Conservation (phyloP, 352 stramenopile species). For the Phytophthora pini region DNA sequence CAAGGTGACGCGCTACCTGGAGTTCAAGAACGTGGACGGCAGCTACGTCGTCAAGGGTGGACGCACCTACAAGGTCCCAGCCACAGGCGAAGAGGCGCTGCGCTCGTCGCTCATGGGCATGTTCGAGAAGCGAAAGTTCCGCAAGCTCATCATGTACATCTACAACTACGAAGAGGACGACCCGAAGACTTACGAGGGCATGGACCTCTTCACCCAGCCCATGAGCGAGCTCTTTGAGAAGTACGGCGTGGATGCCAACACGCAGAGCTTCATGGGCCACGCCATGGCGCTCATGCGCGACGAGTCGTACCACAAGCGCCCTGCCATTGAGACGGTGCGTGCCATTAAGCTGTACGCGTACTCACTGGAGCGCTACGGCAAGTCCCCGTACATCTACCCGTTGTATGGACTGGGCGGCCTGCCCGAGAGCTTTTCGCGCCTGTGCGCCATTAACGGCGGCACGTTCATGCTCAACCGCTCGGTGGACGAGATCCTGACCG, state of each 20-base stretch:
- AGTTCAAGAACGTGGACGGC: constrained; percentile 99
- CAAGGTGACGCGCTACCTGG: constrained; percentile 98
- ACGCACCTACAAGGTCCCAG: constrained; percentile 98
- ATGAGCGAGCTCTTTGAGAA: constrained; percentile 99
- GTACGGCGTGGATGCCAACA: constrained; percentile 98
- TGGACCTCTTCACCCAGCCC: constrained; percentile 96
- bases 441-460: constrained; percentile 98
- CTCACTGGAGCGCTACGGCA: constrained; percentile 96
- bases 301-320: constrained; percentile 86
- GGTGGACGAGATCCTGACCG: constrained; percentile 94
- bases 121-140: constrained; percentile 99
- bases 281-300: constrained; percentile 98
- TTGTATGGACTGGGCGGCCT: constrained; percentile 98
- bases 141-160: constrained; percentile 98
- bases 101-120: constrained; percentile 97
- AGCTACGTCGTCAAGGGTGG: constrained; percentile 98
- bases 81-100: constrained; percentile 97
- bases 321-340: constrained; percentile 94
- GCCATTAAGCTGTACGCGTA: constrained; percentile 99
- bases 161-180: constrained; percentile 96
- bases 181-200: constrained; percentile 89
- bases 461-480: constrained; percentile 99
- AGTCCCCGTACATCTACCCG: constrained; percentile 99
- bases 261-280: constrained; percentile 99
- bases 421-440: constrained; percentile 98